Percentiles rank a stretch among this genome's conserved stretches.
These are phyloP conservation scores for Candida mattraensis DNA, from an alignment of 805 yeast species.

Conservation along the genomic window DNA sequence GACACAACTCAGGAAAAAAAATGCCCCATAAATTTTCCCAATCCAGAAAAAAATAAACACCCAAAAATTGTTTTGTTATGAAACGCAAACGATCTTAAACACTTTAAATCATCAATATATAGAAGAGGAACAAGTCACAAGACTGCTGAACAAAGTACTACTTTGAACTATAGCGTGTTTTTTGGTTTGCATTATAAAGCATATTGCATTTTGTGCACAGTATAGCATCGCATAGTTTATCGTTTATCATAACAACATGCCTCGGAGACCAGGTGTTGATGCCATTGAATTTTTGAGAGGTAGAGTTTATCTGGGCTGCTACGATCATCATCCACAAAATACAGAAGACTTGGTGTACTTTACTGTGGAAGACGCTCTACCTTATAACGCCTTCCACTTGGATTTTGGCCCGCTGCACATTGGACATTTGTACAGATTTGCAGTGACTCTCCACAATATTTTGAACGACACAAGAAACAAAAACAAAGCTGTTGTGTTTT, in stretches of 20 bases:
- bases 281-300: constrained; percentile 44
- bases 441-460: constrained; percentile 89
- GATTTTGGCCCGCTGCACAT: constrained; percentile 97
- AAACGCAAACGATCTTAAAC: neutral
- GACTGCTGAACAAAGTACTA: too few relatives aligned
- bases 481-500: constrained; percentile 87
- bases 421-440: constrained; percentile 91
- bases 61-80: neutral
- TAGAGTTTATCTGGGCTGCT: constrained; percentile 88
- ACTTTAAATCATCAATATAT: too few relatives aligned
- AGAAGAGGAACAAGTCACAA: too few relatives aligned
- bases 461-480: constrained; percentile 82
- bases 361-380: constrained; percentile 89
- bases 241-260: constrained; percentile 17
- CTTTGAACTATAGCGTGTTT: too few relatives aligned
- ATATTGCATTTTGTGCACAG: too few relatives aligned
- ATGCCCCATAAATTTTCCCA: too few relatives aligned
- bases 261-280: constrained; percentile 27
- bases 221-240: neutral
- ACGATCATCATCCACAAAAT: constrained; percentile 74
- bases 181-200: too few relatives aligned
- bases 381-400: constrained; percentile 91
- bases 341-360: constrained; percentile 76
- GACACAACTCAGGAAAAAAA: too few relatives aligned
- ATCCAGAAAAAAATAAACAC: neutral